Conservation (phyloP, 1,284 basidiomycete species). For the Fistulina hepatica region DNA sequence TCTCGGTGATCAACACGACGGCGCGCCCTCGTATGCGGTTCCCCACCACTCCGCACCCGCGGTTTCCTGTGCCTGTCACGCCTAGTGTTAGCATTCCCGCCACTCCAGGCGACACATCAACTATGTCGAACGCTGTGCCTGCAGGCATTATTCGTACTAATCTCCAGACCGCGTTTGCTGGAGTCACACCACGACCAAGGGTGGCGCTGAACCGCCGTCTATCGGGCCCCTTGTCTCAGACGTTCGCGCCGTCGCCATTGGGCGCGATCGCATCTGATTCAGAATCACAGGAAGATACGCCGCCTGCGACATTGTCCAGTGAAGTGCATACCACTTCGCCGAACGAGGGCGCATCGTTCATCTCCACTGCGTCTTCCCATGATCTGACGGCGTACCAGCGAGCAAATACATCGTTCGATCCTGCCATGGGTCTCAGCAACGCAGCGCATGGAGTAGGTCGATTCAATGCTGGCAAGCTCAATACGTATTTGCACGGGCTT, state of each 20-base stretch:
- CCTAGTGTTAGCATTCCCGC: constrained; percentile 23
- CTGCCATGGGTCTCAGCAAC: constrained; percentile 54
- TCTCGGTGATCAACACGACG: constrained; percentile 69
- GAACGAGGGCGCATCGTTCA: constrained; percentile 41
- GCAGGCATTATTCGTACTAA: constrained; percentile 18
- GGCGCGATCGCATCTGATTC: constrained; percentile 20
- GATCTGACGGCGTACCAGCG: constrained; percentile 72
- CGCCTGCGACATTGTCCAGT: too few relatives aligned
- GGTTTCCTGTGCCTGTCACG: constrained; percentile 25
- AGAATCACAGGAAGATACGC: constrained; percentile 19
- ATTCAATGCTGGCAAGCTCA: constrained; percentile 75
- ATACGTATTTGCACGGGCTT: constrained; percentile 70
- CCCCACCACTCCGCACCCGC: constrained; percentile 51
- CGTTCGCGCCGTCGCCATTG: constrained; percentile 26
- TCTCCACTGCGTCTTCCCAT: constrained; percentile 74
- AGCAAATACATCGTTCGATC: constrained; percentile 77
- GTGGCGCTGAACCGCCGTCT: constrained; percentile 26
- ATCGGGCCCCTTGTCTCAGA: constrained; percentile 54
- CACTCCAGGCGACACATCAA: constrained; percentile 12
- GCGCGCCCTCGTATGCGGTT: constrained; percentile 56
- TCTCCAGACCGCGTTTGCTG: constrained; percentile 43
- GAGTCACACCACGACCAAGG: constrained; percentile 49
- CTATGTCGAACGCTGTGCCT: constrained; percentile 4
- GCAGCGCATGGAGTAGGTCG: constrained; percentile 49
- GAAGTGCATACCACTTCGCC: constrained; percentile 12